Percentiles rank a stretch among this genome's conserved stretches.
These are phyloP conservation scores for Angomonas deanei DNA, from an alignment of 208 protist species.

Conservation along the genomic window DNA sequence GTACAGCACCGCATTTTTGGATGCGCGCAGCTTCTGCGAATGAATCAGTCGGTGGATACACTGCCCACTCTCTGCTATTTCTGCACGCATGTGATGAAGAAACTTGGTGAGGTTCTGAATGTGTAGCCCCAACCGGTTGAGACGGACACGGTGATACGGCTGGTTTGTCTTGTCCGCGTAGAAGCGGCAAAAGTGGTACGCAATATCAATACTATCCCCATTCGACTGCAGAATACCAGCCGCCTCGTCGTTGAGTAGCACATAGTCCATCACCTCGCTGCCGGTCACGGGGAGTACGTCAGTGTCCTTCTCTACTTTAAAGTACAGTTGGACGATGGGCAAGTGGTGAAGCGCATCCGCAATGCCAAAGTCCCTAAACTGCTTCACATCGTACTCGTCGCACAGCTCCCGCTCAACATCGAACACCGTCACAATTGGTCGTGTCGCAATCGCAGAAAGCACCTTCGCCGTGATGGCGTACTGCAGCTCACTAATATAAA, in stretches of 20 bases:
- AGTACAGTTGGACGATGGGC: slow-evolving; percentile 68
- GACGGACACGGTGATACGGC: slow-evolving; percentile 5
- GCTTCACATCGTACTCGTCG: slow-evolving; percentile 29
- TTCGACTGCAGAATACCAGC: slow-evolving; percentile 32
- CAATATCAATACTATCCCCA: slow-evolving; percentile 55
- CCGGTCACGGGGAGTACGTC: slow-evolving; percentile 42
- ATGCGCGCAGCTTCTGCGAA: neutral
- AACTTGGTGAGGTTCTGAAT: slow-evolving; percentile 65
- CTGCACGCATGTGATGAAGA: slow-evolving; percentile 34
- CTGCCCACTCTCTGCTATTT: neutral
- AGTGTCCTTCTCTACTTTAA: slow-evolving; percentile 30
- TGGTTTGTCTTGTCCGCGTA: neutral
- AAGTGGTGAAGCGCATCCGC: slow-evolving; percentile 42
- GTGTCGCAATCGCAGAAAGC: slow-evolving; percentile 47
- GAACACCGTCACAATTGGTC: slow-evolving; percentile 71
- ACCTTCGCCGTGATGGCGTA: slow-evolving; percentile 43
- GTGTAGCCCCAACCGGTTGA: slow-evolving; percentile 65
- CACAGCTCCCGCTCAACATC: slow-evolving; percentile 74
- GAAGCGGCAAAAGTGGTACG: slow-evolving; percentile 36
- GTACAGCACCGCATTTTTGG: slow-evolving; percentile 9
- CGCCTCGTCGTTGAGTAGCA: slow-evolving; percentile 36
- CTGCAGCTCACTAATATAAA: slow-evolving; percentile 37
- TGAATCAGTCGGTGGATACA: neutral
- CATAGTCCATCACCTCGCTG: slow-evolving; percentile 46
- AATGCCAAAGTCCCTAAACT: slow-evolving; percentile 60